Conservation (phyloP, 2,329 filamentous ascomycete species). For the Juglanconis sp. region DNA sequence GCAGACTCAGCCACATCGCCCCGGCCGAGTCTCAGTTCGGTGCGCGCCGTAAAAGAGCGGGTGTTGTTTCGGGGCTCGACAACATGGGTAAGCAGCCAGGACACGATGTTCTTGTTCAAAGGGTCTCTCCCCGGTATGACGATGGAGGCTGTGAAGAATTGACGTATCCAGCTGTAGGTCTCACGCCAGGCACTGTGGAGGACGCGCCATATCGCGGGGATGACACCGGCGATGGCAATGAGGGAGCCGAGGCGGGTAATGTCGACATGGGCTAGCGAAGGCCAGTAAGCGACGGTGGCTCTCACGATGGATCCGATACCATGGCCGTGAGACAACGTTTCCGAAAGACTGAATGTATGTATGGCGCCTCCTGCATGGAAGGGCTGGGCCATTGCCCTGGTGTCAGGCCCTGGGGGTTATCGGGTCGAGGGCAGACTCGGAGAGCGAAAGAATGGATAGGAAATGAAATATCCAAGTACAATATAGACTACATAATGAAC, state of each 20-base stretch:
- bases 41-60: conserved; percentile 42
- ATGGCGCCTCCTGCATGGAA: conserved; percentile 18
- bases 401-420: conserved; percentile 2
- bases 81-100: conserved; percentile 41
- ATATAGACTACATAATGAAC: neutral
- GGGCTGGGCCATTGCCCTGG: conserved; percentile 14
- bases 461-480: neutral
- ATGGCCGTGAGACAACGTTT: neutral
- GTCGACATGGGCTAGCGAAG: conserved; percentile 28
- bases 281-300: neutral
- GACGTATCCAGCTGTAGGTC: conserved; percentile 36
- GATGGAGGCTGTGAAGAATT: conserved; percentile 42
- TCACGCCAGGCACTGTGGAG: conserved; percentile 34
- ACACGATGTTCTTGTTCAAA: conserved; percentile 42
- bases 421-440: neutral
- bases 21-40: conserved; percentile 34
- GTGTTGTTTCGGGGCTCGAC: conserved; percentile 34
- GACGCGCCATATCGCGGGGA: conserved; percentile 38
- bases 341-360: conserved; percentile 3
- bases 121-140: conserved; percentile 42
- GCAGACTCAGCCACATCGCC: conserved; percentile 28
- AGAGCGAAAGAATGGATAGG: neutral
- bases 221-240: conserved; percentile 40
- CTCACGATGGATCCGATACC: neutral
- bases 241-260: conserved; percentile 43